Conservation (phyloP, 2,329 filamentous ascomycete genomes). For the Diaporthe vexans region DNA sequence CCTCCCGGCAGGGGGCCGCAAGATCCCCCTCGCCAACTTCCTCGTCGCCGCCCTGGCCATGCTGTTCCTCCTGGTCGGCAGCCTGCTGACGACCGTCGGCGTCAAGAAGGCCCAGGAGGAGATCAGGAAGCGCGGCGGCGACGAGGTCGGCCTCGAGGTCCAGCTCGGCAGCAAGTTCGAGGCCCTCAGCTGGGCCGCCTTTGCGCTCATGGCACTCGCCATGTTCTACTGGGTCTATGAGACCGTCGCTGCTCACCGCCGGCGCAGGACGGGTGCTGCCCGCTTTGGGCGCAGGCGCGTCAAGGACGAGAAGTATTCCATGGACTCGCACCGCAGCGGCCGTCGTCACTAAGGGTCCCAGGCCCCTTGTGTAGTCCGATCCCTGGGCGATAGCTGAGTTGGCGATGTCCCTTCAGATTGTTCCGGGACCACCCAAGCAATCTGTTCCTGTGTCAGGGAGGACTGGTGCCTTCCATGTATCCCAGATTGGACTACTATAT, state of each 20-base stretch:
- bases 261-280: conserved; percentile 46
- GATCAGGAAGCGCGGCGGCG: conserved; percentile 58
- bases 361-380: no score
- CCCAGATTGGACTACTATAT: neutral
- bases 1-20: conserved; percentile 37
- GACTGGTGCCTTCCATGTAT: neutral
- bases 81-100: conserved; percentile 59
- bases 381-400: neutral
- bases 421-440: neutral
- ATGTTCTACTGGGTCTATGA: conserved; percentile 58
- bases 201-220: conserved; percentile 58
- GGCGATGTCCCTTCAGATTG: neutral
- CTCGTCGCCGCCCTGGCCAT: conserved; percentile 53
- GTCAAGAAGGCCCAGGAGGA: conserved; percentile 55
- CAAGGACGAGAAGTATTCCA: conserved; percentile 32
- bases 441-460: neutral
- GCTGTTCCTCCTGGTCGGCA: conserved; percentile 56
- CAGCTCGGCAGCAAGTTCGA: conserved; percentile 59
- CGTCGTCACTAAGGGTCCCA: neutral
- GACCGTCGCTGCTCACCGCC: conserved; percentile 49
- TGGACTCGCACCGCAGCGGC: conserved; percentile 33
- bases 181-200: conserved; percentile 62
- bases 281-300: neutral
- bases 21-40: conserved; percentile 53
- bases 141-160: conserved; percentile 61